Evolutionary conservation across 768 basidiomycete genomes (phyloP), one percentile per base, ranked within the genome.

Genomic region (Pleurotus giganteus): DNA sequence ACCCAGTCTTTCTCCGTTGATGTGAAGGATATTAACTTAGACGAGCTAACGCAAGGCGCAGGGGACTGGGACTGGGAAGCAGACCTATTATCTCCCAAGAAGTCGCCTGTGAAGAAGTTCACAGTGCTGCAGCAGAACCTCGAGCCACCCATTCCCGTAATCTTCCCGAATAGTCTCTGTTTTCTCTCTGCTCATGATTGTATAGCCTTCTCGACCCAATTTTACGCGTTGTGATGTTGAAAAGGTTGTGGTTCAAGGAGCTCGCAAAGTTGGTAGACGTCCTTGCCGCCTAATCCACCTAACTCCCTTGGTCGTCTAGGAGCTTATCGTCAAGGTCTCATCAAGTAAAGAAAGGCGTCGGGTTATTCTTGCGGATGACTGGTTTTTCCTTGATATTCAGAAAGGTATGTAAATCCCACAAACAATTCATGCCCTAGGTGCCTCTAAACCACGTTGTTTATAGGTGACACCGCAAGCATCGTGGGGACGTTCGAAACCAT

Each of bases 401-500:
- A 60, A 72, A 57, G 88, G 90, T 90, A 60, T 6, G 75, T 65
- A 28, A 39, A 17, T 11, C 19, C 19, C 3, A n/a, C 11, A 29
- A 15, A 36, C 23, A 1, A 34, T 34, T 6, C 34, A 19, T 27
- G 27, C 32, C n/a, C 17, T 34, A 34, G 43, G 47, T 36, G 43
- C 9, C 19, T 34, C 36, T 9, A 51, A 11, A 26, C 51, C 32
- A 27, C 17, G 8, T 45, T 23, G 15, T 31, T 45, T 13, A 13
- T 47, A 90, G 93, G 88, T 58, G 95, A 98, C 66, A 79, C 77
- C 32, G 71, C 95, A 58, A 96, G 96, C 66, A 74, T 93, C 47
- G 74, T 96, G 32, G 89, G 89, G 11, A 28, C 56, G 28, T 65
- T 71, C 28, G 55, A 63, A 1, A 43, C 69, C 5, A 67, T 71